Evolutionary conservation across 495 filamentous ascomycete genomes (phyloP).

Genomic region (Neurospora sp.): DNA sequence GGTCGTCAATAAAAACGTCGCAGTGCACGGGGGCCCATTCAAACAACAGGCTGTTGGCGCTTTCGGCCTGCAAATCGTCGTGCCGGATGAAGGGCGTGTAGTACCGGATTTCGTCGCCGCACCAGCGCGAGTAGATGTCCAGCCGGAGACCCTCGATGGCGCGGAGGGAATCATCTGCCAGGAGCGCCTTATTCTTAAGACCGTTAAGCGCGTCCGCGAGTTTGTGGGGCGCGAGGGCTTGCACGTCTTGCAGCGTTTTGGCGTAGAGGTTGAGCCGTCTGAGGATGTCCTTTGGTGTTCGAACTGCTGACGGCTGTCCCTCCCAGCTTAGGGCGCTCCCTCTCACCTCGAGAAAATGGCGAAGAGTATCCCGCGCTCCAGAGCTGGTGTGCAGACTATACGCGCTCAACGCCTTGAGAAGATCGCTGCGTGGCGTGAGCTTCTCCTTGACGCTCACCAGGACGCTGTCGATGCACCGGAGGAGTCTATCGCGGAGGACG

Average conservation of each 20-base stretch:
- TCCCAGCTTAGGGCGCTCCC: conserved; percentile 47
- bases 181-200: conserved; percentile 58
- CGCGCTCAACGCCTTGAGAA: conserved; percentile 65
- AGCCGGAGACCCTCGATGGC: conserved; percentile 61
- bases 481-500: conserved; percentile 46
- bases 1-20: conserved; percentile 47
- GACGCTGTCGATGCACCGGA: conserved; percentile 56
- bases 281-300: conserved; percentile 40
- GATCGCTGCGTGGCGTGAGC: conserved; percentile 33
- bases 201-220: conserved; percentile 59
- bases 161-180: conserved; percentile 58
- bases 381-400: conserved; percentile 77
- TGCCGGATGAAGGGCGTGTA: conserved; percentile 88
- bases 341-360: conserved; percentile 71
- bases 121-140: conserved; percentile 75
- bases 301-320: conserved; percentile 19
- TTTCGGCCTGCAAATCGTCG: conserved; percentile 59
- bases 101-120: conserved; percentile 70
- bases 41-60: conserved; percentile 55
- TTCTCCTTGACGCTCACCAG: conserved; percentile 36
- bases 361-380: conserved; percentile 67
- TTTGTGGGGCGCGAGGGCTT: conserved; percentile 58
- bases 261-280: conserved; percentile 62
- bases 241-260: conserved; percentile 66
- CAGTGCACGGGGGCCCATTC: conserved; percentile 69